phyloP scores from a whole-genome alignment of 768 basidiomycete genomes.

The Boletus huronensis region DNA sequence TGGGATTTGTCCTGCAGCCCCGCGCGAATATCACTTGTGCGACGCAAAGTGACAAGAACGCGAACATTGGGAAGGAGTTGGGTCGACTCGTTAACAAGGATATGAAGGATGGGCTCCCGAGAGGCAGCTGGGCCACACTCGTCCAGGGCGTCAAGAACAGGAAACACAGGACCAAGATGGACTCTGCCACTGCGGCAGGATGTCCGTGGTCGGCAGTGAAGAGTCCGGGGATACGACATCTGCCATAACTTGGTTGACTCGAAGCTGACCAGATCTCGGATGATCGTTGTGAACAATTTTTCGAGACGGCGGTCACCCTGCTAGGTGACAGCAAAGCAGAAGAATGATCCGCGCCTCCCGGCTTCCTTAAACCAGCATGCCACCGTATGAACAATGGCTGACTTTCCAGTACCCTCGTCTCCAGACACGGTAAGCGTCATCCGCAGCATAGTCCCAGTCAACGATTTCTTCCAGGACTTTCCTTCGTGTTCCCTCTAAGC shows the following conservation, averaged over 20 bases:
- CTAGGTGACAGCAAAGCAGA: neutral
- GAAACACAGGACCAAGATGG: neutral
- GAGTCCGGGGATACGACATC: no score
- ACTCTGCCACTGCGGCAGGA: no score
- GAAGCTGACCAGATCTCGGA: neutral
- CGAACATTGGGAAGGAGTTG: neutral
- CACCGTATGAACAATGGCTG: neutral
- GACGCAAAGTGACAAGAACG: neutral
- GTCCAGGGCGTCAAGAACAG: neutral
- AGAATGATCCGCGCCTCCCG: neutral
- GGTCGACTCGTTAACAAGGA: no score
- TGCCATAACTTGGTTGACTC: neutral
- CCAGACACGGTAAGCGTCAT: neutral
- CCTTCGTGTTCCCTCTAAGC: neutral
- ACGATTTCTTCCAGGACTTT: neutral
- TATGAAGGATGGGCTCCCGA: neutral
- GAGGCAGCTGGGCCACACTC: neutral
- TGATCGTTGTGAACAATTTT: neutral
- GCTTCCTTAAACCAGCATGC: neutral
- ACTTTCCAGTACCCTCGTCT: neutral
- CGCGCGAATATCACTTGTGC: neutral
- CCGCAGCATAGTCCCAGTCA: neutral
- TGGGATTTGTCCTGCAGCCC: no score
- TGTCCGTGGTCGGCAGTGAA: no score
- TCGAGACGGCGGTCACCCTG: neutral